Conservation (phyloP, 495 filamentous ascomycete species). For the Xylaria palmicola region DNA sequence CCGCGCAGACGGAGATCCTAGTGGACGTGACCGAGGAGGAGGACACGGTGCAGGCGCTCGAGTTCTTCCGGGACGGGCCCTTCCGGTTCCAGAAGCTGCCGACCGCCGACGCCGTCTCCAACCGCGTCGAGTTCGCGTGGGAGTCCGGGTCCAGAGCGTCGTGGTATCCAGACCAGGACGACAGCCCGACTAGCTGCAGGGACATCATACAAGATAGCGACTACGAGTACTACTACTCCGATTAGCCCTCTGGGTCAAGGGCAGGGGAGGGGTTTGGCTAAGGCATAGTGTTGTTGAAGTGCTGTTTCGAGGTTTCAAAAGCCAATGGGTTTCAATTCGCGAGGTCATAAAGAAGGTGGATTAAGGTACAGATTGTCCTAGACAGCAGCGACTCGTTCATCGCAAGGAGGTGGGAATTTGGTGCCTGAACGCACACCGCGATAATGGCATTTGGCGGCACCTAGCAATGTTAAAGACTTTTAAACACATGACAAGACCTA, state of each 20-base stretch:
- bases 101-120: background rate
- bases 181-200: constrained; percentile 1
- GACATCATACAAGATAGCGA: constrained; percentile 6
- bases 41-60: constrained; percentile 6
- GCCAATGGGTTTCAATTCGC: too few relatives aligned
- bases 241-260: background rate
- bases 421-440: too few relatives aligned
- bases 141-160: background rate
- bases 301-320: too few relatives aligned
- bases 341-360: too few relatives aligned
- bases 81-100: constrained; percentile 9
- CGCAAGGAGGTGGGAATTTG: too few relatives aligned
- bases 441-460: too few relatives aligned
- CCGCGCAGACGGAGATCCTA: background rate
- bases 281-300: background rate
- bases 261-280: background rate
- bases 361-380: too few relatives aligned
- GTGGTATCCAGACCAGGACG: background rate
- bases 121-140: constrained; percentile 4
- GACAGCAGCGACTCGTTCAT: too few relatives aligned
- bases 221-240: constrained; percentile 10
- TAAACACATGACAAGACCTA: too few relatives aligned
- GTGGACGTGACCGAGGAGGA: constrained; percentile 9
- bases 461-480: too few relatives aligned
- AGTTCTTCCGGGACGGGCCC: constrained; percentile 5